Base-by-base conservation (phyloP, 139 green algal genomes). In the Edaphochlamys debaryana region DNA sequence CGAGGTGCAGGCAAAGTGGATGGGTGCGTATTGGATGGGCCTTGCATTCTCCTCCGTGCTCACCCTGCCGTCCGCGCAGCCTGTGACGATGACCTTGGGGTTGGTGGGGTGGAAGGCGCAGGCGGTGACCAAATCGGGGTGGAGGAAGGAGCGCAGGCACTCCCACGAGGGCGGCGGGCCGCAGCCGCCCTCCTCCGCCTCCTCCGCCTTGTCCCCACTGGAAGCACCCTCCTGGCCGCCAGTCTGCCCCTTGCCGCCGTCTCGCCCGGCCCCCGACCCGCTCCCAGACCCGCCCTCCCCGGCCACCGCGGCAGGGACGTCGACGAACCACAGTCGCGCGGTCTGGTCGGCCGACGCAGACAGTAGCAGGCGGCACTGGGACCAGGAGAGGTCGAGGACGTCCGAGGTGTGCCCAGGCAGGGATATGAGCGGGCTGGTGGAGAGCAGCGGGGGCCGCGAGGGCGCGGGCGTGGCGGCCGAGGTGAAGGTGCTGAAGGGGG, bases 341-440 rank as follows among this genome's bases (percentile, higher is more conserved):
- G 90, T 96, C 80, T 96, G 96, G 90, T 98, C 96, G 89, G 97
- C 95, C 6, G 91, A 96, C 0, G 92, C 90, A 0, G 90, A 94
- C n/a, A 98, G 92, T 68, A 98, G 79, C 75, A 99, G 98, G 4
- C 75, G 75, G 41, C 79, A 80, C 27, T 89, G 86, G 0, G 90
- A 96, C 96, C 96, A 99, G 71, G 85, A 91, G 25, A 99, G 36
- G 84, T 98, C 96, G 80, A 98, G 88, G 11, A 99, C 91, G 79
- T 99, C 96, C 25, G 79, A 83, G 0, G 54, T 86, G 85, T 97
- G 93, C 19, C 93, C 93, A 6, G 27, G 3, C 72, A 81, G 58
- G n/a, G 38, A 6, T 3, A 75, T 69, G 27, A 92, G 87, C 67
- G 80, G 84, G 25, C 64, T 76, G 27, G 67, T 45, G 23, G 64